A percentile compares a stretch with the other conserved stretches of the same genome.
Conservation (phyloP, 768 basidiomycete genomes). For the Clavulina sp. region DNA sequence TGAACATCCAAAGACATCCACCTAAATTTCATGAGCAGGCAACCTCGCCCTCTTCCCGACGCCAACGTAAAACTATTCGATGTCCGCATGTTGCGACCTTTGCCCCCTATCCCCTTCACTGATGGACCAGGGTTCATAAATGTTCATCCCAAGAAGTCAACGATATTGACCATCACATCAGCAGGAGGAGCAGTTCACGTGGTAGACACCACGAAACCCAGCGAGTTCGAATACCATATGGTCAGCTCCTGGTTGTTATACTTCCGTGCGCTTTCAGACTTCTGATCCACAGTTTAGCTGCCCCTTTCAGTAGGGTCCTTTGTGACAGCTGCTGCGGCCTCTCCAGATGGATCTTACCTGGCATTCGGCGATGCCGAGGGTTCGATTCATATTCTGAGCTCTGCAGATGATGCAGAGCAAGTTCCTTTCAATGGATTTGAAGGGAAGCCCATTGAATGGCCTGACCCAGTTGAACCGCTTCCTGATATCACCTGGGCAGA, state of each 20-base stretch:
- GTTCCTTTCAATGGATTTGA: constrained; percentile 79
- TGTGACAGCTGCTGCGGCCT: constrained; percentile 63
- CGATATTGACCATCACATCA: constrained; percentile 58
- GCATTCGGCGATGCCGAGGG: constrained; percentile 86
- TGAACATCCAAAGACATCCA: constrained; percentile 8
- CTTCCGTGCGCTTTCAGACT: background rate
- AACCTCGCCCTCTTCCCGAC: constrained; percentile 74
- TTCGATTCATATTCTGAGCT: constrained; percentile 61
- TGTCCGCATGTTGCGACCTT: constrained; percentile 59
- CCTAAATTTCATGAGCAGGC: constrained; percentile 29
- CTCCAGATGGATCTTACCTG: constrained; percentile 76
- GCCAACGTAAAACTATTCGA: constrained; percentile 90
- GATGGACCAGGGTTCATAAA: constrained; percentile 76
- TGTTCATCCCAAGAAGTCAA: constrained; percentile 55
- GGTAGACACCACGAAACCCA: constrained; percentile 59
- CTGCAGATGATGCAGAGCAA: constrained; percentile 35
- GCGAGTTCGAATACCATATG: constrained; percentile 16
- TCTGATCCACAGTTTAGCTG: constrained; percentile 15
- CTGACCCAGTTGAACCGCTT: constrained; percentile 48
- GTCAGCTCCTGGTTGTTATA: background rate
- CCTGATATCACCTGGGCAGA: constrained; percentile 69
- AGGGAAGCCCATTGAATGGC: constrained; percentile 73
- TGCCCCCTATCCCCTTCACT: constrained; percentile 77
- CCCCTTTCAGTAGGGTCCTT: constrained; percentile 36
- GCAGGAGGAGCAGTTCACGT: constrained; percentile 70